A percentile compares a stretch with the other conserved stretches of the same genome.
phyloP scores from a whole-genome alignment of 129 eudicot species.

The Logfia minima region DNA sequence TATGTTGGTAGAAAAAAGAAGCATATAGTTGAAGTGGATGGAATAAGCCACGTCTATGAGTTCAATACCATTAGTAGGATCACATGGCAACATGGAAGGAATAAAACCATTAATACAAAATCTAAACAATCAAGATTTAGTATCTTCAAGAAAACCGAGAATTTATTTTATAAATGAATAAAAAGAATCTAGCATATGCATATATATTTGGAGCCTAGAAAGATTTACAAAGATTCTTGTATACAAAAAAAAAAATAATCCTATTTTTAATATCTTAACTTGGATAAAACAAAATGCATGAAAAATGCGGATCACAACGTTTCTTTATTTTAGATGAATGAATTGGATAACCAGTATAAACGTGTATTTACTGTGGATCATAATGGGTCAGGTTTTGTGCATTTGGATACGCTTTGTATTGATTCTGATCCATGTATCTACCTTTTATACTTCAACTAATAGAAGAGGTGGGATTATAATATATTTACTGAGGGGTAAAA shows the following conservation, averaged over 20 bases:
- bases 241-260: neutral
- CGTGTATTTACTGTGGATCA: neutral
- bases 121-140: slow-evolving; percentile 24
- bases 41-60: slow-evolving; percentile 35
- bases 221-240: slow-evolving; percentile 39
- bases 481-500: too few species aligned
- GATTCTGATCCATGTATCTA: too few species aligned
- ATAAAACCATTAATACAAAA: slow-evolving; percentile 30
- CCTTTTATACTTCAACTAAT: too few species aligned
- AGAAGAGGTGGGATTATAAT: too few species aligned
- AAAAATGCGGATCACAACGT: slow-evolving; percentile 11
- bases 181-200: slow-evolving; percentile 38
- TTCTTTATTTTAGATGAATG: neutral
- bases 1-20: neutral
- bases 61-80: slow-evolving; percentile 28
- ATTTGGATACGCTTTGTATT: too few species aligned
- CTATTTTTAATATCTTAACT: neutral
- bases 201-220: slow-evolving; percentile 19
- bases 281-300: slow-evolving; percentile 19
- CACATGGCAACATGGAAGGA: slow-evolving; percentile 37
- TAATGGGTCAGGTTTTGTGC: neutral
- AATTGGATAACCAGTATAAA: neutral
- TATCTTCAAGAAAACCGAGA: slow-evolving; percentile 16
- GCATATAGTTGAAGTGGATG: slow-evolving; percentile 13
- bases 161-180: neutral